Evolutionary conservation across 495 filamentous ascomycete species (phyloP), one percentile per base, ranked within the genome.

Genomic region (Geoglossum glabrum): DNA sequence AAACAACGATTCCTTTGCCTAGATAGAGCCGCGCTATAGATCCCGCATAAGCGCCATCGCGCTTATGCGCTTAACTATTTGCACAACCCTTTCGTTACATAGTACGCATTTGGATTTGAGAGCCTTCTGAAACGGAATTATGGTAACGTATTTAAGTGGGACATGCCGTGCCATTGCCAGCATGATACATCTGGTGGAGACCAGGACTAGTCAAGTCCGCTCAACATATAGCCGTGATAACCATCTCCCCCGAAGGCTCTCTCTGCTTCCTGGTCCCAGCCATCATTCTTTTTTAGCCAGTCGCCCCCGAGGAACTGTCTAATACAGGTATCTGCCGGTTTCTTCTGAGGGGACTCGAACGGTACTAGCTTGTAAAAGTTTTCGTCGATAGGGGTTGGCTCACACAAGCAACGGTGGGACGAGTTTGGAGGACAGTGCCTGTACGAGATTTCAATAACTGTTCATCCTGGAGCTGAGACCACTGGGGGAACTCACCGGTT

Each of bases 341-440:
- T 77, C 58, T 66, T 71, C 60, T 77, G 74, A 33, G 73, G 72
- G 11, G 71, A 74, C 60, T 76, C 72, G 15, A 72, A 63, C 0
- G 74, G 73, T 0, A 76, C 74, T n/a, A 77, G 66, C 56, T 72
- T 73, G 47, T 74, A 73, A 60, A 76, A 76, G 59, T 74, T 74
- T 64, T 70, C 72, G 58, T 77, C 74, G 11, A 77, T 66, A 0
- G 68, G 61, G 46, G 73, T 76, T 0, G 72, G 70, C 19, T 74
- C 70, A 58, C 73, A 77, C 13, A 61, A 65, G 62, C 74, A 76
- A 8, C 71, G 69, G 36, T 66, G 64, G 55, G 57, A 58, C 58
- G 58, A 67, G 54, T 67, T 59, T 40, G 61, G 64, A 51, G 57
- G 69, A 62, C 62, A 73, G 36, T 68, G 68, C 57, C 65, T 71